Conservation (phyloP, 257 asterid species). For the Salvia miltiorrhiza region DNA sequence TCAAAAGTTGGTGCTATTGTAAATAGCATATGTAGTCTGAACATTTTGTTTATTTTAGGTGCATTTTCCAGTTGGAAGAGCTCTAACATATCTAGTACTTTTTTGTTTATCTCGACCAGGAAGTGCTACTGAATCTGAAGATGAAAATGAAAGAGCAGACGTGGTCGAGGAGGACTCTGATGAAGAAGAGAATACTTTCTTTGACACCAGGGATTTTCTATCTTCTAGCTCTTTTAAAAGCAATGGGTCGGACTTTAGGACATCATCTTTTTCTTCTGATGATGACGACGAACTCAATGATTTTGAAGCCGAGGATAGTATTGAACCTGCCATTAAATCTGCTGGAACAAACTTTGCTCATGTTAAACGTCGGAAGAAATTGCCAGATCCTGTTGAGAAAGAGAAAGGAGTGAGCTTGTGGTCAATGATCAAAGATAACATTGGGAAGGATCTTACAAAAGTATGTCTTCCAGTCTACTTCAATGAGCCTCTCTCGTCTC, state of each 20-base stretch:
- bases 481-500: constrained; percentile 93
- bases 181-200: constrained; percentile 84
- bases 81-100: constrained; percentile 17
- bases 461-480: constrained; percentile 97
- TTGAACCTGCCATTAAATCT: constrained; percentile 59
- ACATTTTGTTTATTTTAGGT: not conserved
- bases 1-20: constrained; percentile 1
- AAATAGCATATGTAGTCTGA: not conserved
- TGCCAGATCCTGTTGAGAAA: constrained; percentile 88
- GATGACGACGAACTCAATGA: constrained; percentile 56
- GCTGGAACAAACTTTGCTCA: constrained; percentile 62
- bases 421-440: constrained; percentile 97
- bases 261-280: constrained; percentile 74
- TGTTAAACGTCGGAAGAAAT: constrained; percentile 79
- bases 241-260: constrained; percentile 67
- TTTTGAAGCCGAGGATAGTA: constrained; percentile 54
- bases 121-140: constrained; percentile 81
- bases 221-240: constrained; percentile 87
- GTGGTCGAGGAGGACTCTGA: constrained; percentile 86
- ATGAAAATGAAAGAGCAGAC: constrained; percentile 79
- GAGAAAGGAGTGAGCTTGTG: constrained; percentile 96
- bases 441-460: constrained; percentile 95
- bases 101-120: constrained; percentile 44
- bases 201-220: constrained; percentile 88
- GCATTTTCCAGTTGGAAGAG: constrained; percentile 5